A percentile compares a stretch with the other conserved stretches of the same genome.
Evolutionary conservation across 257 asterid genomes (phyloP).

Genomic region (Solanum medicagineum): DNA sequence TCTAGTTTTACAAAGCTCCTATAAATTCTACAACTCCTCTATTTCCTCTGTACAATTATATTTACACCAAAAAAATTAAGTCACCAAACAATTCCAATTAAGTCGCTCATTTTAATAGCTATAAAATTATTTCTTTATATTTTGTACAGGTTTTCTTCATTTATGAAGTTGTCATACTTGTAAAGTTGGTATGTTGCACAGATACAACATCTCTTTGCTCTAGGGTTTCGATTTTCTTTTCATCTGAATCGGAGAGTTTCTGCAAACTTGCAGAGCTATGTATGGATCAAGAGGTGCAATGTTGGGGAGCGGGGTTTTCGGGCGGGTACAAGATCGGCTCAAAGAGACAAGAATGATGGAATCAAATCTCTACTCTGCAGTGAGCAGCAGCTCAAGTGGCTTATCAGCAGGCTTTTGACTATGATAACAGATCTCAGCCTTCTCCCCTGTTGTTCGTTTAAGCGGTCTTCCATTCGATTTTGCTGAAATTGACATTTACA

Average conservation of each 20-base stretch:
- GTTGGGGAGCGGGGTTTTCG: constrained; percentile 99
- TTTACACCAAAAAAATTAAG: too few relatives aligned
- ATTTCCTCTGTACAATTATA: too few relatives aligned
- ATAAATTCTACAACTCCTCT: too few relatives aligned
- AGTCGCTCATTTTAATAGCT: too few relatives aligned
- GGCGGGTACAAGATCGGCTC: constrained; percentile 99
- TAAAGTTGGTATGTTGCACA: background rate
- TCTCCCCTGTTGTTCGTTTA: constrained; percentile 68
- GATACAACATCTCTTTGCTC: background rate
- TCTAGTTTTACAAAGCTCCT: too few relatives aligned
- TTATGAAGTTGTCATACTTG: background rate
- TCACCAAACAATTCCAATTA: too few relatives aligned
- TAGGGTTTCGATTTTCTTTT: background rate
- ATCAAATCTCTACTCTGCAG: constrained; percentile 98
- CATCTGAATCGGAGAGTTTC: background rate
- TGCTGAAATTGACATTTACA: constrained; percentile 53
- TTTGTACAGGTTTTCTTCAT: background rate
- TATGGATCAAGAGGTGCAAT: constrained; percentile 21
- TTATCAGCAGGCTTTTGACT: constrained; percentile 11
- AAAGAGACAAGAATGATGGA: constrained; percentile 99
- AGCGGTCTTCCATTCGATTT: constrained; percentile 94
- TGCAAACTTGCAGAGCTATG: background rate
- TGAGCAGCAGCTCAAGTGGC: constrained; percentile 59
- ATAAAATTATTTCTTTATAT: too few relatives aligned
- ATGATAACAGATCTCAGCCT: background rate